Evolutionary conservation across 2,329 filamentous ascomycete genomes (phyloP).

Genomic region (Talaromyces sp.): DNA sequence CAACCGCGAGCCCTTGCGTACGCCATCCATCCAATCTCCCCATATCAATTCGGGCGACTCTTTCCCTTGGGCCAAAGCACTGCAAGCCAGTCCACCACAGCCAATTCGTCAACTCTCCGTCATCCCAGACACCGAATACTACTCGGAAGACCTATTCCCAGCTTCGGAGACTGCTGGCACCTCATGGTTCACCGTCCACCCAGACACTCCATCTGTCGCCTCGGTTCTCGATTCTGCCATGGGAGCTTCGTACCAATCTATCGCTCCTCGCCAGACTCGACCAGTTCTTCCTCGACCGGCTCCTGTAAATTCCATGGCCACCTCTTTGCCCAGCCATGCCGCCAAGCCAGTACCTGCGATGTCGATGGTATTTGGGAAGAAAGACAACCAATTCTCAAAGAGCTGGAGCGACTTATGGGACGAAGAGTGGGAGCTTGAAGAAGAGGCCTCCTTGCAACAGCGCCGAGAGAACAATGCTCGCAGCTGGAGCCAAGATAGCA

Average conservation of each 20-base stretch:
- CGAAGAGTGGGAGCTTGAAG: slow-evolving; percentile 83
- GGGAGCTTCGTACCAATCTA: slow-evolving; percentile 72
- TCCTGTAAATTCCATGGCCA: slow-evolving; percentile 67
- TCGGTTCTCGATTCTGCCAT: slow-evolving; percentile 81
- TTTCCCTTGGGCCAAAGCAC: slow-evolving; percentile 91
- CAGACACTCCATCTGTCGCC: slow-evolving; percentile 72
- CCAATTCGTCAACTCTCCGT: slow-evolving; percentile 75
- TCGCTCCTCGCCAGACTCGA: slow-evolving; percentile 45
- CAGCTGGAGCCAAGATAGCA: slow-evolving; percentile 73
- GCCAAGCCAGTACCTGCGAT: slow-evolving; percentile 60
- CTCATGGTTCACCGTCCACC: slow-evolving; percentile 73
- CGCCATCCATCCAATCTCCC: slow-evolving; percentile 87
- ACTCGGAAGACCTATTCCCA: slow-evolving; percentile 79
- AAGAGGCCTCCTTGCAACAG: slow-evolving; percentile 55
- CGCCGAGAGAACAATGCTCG: slow-evolving; percentile 60
- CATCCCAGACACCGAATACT: slow-evolving; percentile 73
- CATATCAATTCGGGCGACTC: slow-evolving; percentile 67
- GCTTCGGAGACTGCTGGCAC: slow-evolving; percentile 59
- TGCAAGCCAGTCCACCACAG: slow-evolving; percentile 69
- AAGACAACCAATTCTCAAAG: slow-evolving; percentile 79
- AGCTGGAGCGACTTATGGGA: slow-evolving; percentile 99
- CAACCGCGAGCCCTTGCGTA: slow-evolving; percentile 91
- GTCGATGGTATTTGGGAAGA: slow-evolving; percentile 70
- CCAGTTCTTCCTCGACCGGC: slow-evolving; percentile 44
- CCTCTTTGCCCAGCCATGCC: slow-evolving; percentile 64